These are phyloP conservation scores for Colletotrichum liaoningense DNA, from an alignment of 2,329 filamentous ascomycete genomes.

Conservation along the genomic window DNA sequence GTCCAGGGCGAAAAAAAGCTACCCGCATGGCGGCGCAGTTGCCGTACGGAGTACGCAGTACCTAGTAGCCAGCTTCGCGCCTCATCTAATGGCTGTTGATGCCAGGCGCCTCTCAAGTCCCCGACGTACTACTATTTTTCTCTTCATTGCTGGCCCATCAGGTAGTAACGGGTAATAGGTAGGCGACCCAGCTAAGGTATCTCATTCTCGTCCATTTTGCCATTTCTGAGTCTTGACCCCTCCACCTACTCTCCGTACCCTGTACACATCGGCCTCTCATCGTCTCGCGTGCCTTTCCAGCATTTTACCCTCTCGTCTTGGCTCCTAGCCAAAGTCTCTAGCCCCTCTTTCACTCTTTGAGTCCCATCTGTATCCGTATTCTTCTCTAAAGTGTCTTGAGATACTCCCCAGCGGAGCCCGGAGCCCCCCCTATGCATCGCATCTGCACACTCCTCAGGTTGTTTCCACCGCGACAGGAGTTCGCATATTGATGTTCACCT, in stretches of 20 bases:
- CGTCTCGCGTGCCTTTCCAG: conserved; percentile 7
- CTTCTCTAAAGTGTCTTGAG: conserved; percentile 17
- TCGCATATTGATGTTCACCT: conserved; percentile 19
- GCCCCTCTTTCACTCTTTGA: conserved; percentile 2
- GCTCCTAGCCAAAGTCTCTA: background rate
- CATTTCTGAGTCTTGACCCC: background rate
- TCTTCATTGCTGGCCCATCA: background rate
- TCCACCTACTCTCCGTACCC: conserved; percentile 16
- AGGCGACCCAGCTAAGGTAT: background rate
- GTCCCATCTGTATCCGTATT: conserved; percentile 7
- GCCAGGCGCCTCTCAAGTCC: background rate
- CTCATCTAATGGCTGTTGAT: conserved; percentile 30
- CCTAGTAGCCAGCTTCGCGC: conserved; percentile 41
- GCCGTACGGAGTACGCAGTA: conserved; percentile 35
- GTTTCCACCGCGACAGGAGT: conserved; percentile 22
- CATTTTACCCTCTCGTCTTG: conserved; percentile 1
- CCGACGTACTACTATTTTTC: background rate
- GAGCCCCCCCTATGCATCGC: conserved; percentile 3
- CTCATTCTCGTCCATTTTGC: conserved; percentile 9
- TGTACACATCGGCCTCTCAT: conserved; percentile 17
- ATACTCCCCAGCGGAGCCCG: background rate
- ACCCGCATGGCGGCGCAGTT: conserved; percentile 59
- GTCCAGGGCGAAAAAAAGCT: conserved; percentile 42
- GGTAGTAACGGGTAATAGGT: background rate
- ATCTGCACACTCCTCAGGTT: conserved; percentile 20